These are phyloP conservation scores for Gentiana dahurica DNA, from an alignment of 257 asterid species.

Conservation along the genomic window DNA sequence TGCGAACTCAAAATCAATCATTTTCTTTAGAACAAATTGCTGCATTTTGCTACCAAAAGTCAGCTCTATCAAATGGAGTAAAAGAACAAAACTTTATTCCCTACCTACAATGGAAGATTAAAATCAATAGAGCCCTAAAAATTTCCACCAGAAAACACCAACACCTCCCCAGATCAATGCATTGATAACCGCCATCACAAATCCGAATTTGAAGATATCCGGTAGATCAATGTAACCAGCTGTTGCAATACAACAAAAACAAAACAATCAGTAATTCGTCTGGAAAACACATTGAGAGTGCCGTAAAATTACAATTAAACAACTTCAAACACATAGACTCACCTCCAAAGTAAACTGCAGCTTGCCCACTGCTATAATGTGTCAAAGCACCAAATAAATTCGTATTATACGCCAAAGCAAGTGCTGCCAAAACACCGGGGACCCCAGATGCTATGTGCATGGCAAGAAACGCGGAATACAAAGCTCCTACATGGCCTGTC, in stretches of 20 bases:
- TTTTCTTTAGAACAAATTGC: neutral
- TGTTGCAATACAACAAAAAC: slow-evolving; percentile 26
- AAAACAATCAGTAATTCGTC: neutral
- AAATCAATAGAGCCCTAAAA: slow-evolving; percentile 70
- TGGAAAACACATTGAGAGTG: neutral
- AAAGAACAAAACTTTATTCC: slow-evolving; percentile 4
- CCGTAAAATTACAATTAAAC: neutral
- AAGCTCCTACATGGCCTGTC: slow-evolving; percentile 86
- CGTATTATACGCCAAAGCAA: slow-evolving; percentile 83
- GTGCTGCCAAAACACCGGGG: slow-evolving; percentile 73
- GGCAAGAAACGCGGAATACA: slow-evolving; percentile 91
- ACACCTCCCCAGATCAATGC: slow-evolving; percentile 72
- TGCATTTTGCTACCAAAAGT: slow-evolving; percentile 3
- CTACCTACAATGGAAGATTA: slow-evolving; percentile 16
- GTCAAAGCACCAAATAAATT: slow-evolving; percentile 89
- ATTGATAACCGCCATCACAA: slow-evolving; percentile 72
- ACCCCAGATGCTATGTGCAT: slow-evolving; percentile 92
- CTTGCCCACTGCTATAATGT: slow-evolving; percentile 97
- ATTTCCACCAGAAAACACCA: slow-evolving; percentile 91
- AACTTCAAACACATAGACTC: slow-evolving; percentile 3
- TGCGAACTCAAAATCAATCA: neutral
- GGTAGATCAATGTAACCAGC: slow-evolving; percentile 96
- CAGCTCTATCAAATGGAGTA: slow-evolving; percentile 3
- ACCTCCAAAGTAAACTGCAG: slow-evolving; percentile 97
- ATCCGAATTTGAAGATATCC: slow-evolving; percentile 75